Conservation (phyloP, 1,139 yeast genomes). For the Hansenula lynferdii region DNA sequence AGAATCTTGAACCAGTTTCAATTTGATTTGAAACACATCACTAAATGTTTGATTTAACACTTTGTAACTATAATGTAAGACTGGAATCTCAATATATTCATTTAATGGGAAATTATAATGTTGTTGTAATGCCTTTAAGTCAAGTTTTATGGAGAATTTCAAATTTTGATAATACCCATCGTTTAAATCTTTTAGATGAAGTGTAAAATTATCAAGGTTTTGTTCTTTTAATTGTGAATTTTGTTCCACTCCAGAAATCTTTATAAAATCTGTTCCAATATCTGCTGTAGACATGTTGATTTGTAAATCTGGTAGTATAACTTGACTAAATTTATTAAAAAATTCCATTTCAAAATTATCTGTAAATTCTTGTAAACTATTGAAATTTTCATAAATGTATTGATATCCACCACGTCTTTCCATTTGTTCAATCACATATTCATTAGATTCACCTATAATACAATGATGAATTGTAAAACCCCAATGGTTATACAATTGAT, state of each 20-base stretch:
- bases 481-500: neutral
- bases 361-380: slow-evolving; percentile 1
- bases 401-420: slow-evolving; percentile 4
- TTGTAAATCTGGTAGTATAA: slow-evolving; percentile 7
- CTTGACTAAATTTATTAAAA: slow-evolving; percentile 6
- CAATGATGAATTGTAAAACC: neutral
- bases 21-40: slow-evolving; percentile 5
- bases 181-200: slow-evolving; percentile 12
- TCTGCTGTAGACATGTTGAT: slow-evolving; percentile 5
- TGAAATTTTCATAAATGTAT: slow-evolving; percentile 11
- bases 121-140: slow-evolving; percentile 6
- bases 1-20: slow-evolving; percentile 3
- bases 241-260: neutral
- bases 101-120: slow-evolving; percentile 3
- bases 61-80: slow-evolving; percentile 7
- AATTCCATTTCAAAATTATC: neutral
- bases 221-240: neutral
- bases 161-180: slow-evolving; percentile 19
- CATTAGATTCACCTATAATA: neutral
- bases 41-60: slow-evolving; percentile 3
- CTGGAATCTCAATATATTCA: slow-evolving; percentile 11
- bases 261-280: neutral
- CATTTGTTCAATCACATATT: slow-evolving; percentile 1
- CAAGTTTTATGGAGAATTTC: slow-evolving; percentile 10
- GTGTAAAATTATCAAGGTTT: slow-evolving; percentile 3